These are phyloP conservation scores for Mesembryanthemum crystallinum DNA, from an alignment of 148 eudicot genomes.

Conservation along the genomic window DNA sequence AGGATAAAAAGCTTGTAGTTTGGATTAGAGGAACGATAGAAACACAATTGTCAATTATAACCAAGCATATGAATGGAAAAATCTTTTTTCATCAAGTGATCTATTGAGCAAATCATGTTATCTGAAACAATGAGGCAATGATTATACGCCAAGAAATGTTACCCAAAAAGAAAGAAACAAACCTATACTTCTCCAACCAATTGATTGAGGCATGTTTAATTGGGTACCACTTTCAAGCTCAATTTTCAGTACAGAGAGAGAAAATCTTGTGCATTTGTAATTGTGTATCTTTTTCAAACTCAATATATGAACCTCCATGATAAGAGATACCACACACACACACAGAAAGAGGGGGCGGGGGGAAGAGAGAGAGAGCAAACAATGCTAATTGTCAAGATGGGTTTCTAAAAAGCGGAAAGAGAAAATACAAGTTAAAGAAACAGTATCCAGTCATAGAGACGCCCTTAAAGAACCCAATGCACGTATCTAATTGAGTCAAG, in stretches of 20 bases:
- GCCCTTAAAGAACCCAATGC: too few species aligned
- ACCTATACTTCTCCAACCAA: background rate
- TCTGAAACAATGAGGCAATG: background rate
- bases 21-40: background rate
- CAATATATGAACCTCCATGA: background rate
- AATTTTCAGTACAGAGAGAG: too few species aligned
- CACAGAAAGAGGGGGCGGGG: too few species aligned
- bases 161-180: background rate
- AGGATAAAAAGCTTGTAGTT: background rate
- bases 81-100: background rate
- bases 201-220: background rate
- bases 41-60: background rate
- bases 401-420: background rate
- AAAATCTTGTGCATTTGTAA: too few species aligned
- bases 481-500: background rate
- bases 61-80: slow-evolving; percentile 1
- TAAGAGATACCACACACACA: background rate
- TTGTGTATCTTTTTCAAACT: background rate
- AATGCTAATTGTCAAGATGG: background rate
- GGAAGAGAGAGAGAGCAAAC: background rate
- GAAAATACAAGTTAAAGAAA: background rate
- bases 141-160: background rate
- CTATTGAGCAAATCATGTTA: background rate
- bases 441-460: background rate
- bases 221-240: background rate